A percentile compares a stretch with the other conserved stretches of the same genome.
phyloP scores from a whole-genome alignment of 176 grass and related monocot genomes.

The Aegilops tauschii region DNA sequence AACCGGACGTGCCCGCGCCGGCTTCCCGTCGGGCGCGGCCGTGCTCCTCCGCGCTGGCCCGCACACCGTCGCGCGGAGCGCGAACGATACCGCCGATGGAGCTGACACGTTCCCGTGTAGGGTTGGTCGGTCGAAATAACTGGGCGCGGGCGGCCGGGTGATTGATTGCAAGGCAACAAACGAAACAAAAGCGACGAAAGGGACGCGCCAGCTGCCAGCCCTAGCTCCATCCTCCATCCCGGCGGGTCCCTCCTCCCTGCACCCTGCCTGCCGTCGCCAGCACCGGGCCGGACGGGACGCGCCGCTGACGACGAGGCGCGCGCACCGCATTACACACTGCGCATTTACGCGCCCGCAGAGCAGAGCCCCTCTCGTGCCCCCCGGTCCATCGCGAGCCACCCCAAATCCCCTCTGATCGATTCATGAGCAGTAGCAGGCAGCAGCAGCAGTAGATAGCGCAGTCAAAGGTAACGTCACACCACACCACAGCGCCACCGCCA shows the following conservation, averaged over 20 bases:
- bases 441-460: not conserved
- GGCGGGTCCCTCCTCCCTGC: not conserved
- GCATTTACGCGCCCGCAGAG: not conserved
- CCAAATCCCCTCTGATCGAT: not conserved
- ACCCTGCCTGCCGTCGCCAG: not conserved
- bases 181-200: not conserved
- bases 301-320: not conserved
- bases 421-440: not conserved
- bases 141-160: not conserved
- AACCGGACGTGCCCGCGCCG: too few species aligned
- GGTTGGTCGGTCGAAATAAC: not conserved
- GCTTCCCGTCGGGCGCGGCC: too few species aligned
- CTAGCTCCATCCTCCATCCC: not conserved
- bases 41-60: too few species aligned
- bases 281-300: slow-evolving; percentile 15
- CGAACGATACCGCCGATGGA: too few species aligned
- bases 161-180: slow-evolving; percentile 5
- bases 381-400: slow-evolving; percentile 4
- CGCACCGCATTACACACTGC: not conserved
- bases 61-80: too few species aligned
- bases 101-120: too few species aligned
- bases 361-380: not conserved
- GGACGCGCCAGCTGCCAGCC: not conserved
- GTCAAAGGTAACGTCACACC: slow-evolving; percentile 18
- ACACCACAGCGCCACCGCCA: not conserved